These are phyloP conservation scores for Kodamaea fungicola DNA, from an alignment of 1,139 yeast genomes.

Conservation along the genomic window DNA sequence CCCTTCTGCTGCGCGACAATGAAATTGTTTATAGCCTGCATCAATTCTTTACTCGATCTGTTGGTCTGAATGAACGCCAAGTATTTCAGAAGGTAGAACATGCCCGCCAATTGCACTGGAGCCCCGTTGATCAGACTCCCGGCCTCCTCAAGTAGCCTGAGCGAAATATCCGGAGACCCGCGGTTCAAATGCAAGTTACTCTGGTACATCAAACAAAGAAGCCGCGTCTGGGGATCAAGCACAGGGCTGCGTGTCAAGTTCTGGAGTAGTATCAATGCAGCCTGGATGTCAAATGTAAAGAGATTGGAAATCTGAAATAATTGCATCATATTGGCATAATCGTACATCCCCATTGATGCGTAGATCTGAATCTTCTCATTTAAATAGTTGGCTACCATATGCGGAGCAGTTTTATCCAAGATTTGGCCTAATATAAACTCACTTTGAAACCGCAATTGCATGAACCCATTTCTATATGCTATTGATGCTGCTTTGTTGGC, in stretches of 20 bases:
- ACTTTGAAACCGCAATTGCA: slow-evolving; percentile 20
- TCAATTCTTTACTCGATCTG: slow-evolving; percentile 17
- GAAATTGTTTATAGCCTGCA: slow-evolving; percentile 23
- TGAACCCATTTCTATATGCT: slow-evolving; percentile 27
- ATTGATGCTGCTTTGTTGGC: slow-evolving; percentile 36
- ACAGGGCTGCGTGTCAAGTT: slow-evolving; percentile 12
- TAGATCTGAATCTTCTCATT: slow-evolving; percentile 22
- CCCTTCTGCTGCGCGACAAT: slow-evolving; percentile 20
- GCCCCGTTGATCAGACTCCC: slow-evolving; percentile 6
- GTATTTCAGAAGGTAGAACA: slow-evolving; percentile 21
- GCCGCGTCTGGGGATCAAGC: slow-evolving; percentile 16
- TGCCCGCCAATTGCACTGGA: slow-evolving; percentile 31
- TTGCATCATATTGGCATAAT: slow-evolving; percentile 21
- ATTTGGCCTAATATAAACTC: slow-evolving; percentile 35
- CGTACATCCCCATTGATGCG: slow-evolving; percentile 10
- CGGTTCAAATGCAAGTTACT: slow-evolving; percentile 24
- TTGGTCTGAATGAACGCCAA: slow-evolving; percentile 23
- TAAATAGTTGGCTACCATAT: slow-evolving; percentile 26
- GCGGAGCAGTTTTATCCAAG: slow-evolving; percentile 21
- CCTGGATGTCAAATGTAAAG: slow-evolving; percentile 20
- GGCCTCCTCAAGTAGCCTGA: slow-evolving; percentile 13
- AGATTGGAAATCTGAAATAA: slow-evolving; percentile 27
- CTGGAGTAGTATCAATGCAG: slow-evolving; percentile 25
- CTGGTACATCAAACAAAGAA: slow-evolving; percentile 20
- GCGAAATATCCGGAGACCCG: slow-evolving; percentile 24